Percentiles rank a stretch among this genome's conserved stretches.
These are phyloP conservation scores for Backusella westeae DNA, from an alignment of 192 early-diverging fungal species.

Conservation along the genomic window DNA sequence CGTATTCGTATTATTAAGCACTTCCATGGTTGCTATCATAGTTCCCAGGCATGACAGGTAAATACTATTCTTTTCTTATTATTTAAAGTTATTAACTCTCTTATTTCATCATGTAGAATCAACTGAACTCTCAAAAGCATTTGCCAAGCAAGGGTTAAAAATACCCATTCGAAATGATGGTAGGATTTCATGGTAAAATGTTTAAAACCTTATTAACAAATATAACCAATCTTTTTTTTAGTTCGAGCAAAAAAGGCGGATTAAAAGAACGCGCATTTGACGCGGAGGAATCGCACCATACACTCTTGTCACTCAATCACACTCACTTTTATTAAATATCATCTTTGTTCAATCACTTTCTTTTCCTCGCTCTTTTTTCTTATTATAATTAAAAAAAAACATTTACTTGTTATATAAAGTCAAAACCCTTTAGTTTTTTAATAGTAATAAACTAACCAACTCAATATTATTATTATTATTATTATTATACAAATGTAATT, in stretches of 20 bases:
- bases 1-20: neutral
- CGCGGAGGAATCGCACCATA: neutral
- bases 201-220: constrained; percentile 2
- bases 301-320: neutral
- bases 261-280: neutral
- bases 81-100: neutral
- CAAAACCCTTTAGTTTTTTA: neutral
- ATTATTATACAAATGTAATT: too few species aligned
- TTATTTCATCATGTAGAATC: constrained; percentile 50
- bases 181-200: constrained; percentile 1
- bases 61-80: neutral
- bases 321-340: neutral
- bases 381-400: neutral
- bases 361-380: too few species aligned
- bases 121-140: constrained; percentile 67
- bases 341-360: neutral
- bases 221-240: neutral
- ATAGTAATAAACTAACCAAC: neutral
- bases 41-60: constrained; percentile 84
- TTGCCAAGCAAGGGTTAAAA: constrained; percentile 80
- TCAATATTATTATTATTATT: neutral
- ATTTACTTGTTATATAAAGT: neutral
- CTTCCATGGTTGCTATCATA: neutral
- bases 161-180: constrained; percentile 76
- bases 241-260: constrained; percentile 17